A percentile compares a stretch with the other conserved stretches of the same genome.
Conservation (phyloP, 192 early-diverging fungal species). For the Backusella morwellensis region DNA sequence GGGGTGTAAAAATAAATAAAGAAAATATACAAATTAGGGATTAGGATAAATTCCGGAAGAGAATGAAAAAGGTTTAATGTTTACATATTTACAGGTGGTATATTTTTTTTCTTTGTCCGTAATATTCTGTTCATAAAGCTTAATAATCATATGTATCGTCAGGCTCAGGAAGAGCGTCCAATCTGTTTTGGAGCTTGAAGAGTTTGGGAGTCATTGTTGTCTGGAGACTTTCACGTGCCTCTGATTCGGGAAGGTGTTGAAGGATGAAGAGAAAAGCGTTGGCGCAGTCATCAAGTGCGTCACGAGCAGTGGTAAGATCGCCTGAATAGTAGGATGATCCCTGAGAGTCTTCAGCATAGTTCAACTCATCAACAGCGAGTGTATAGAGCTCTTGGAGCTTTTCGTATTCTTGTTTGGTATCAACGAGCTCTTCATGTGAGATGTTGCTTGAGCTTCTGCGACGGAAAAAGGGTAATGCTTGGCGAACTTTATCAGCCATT, state of each 20-base stretch:
- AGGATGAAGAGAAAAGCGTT: constrained; percentile 1
- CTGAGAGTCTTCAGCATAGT: constrained; percentile 15
- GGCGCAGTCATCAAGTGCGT: constrained; percentile 13
- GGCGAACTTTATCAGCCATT: constrained; percentile 14
- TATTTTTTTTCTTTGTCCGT: neutral
- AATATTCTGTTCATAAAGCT: neutral
- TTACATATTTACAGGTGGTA: constrained; percentile 1
- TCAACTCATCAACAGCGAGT: constrained; percentile 12
- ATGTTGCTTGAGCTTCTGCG: constrained; percentile 3
- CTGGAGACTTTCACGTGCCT: constrained; percentile 13
- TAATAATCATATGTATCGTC: neutral
- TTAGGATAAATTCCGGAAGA: neutral
- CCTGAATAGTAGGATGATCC: constrained; percentile 17
- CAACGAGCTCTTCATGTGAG: neutral
- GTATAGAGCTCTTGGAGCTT: constrained; percentile 8
- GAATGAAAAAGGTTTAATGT: neutral
- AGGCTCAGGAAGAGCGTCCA: constrained; percentile 1
- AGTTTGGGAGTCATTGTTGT: constrained; percentile 7
- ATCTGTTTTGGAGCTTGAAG: neutral
- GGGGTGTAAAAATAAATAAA: neutral
- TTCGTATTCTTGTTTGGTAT: neutral
- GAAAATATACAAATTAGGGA: neutral
- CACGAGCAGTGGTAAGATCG: constrained; percentile 8
- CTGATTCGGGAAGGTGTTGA: neutral
- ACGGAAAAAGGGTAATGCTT: constrained; percentile 13